phyloP scores from a whole-genome alignment of 352 stramenopile species.

The Plasmopara viticola region DNA sequence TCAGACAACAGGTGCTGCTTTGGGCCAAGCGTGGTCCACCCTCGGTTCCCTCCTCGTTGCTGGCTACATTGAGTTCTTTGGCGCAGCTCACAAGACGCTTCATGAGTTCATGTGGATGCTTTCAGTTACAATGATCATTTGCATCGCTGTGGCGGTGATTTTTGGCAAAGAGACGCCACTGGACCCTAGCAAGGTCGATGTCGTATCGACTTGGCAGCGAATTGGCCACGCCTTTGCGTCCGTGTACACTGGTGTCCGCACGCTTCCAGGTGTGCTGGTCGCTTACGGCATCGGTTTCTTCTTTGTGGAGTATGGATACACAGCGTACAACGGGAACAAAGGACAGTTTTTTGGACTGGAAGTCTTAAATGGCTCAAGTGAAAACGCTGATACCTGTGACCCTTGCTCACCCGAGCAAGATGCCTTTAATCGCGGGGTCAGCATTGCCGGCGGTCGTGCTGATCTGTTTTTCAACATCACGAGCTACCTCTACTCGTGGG shows the following conservation, averaged over 20 bases:
- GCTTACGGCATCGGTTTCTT: conserved; percentile 37
- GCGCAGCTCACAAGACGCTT: conserved; percentile 37
- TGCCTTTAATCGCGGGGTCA: conserved; percentile 46
- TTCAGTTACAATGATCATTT: conserved; percentile 35
- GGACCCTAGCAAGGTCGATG: conserved; percentile 19
- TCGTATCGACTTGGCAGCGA: conserved; percentile 20
- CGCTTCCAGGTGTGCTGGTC: conserved; percentile 27
- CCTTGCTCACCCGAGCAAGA: conserved; percentile 28
- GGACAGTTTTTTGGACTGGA: conserved; percentile 53
- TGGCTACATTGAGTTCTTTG: conserved; percentile 52
- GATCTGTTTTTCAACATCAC: conserved; percentile 43
- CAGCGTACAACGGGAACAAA: conserved; percentile 55
- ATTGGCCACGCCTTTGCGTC: conserved; percentile 30
- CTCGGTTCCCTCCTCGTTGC: conserved; percentile 44
- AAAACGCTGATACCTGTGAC: conserved; percentile 34
- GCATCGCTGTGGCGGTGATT: conserved; percentile 24
- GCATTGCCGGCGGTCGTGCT: conserved; percentile 30
- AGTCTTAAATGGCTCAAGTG: conserved; percentile 31
- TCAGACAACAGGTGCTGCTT: conserved; percentile 41
- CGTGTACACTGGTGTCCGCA: conserved; percentile 32
- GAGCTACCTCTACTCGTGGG: conserved; percentile 40
- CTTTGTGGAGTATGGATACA: conserved; percentile 43
- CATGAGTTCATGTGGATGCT: conserved; percentile 55
- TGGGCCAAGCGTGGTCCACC: conserved; percentile 45
- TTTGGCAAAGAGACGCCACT: conserved; percentile 35